Evolutionary conservation across 441 rosid genomes (phyloP), one percentile per base, ranked within the genome.

Genomic region (Pelargonium fulgidum): DNA sequence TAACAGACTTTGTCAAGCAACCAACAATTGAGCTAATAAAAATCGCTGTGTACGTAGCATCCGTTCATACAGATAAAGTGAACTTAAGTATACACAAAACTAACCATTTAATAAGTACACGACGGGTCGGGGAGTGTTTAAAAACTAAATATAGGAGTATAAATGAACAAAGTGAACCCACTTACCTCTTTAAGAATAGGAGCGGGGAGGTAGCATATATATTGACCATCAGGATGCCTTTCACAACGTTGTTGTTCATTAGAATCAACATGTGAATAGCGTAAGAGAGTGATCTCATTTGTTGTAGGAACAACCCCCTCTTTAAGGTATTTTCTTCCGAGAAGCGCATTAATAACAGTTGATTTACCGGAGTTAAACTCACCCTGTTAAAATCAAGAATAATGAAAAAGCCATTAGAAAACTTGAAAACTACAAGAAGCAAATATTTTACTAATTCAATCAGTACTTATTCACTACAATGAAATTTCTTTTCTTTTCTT

Each of bases 281-380:
- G 73, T 71, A 91, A 83, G 75, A 88, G 90, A 58, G 97, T 91
- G 79, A 91, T 91, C 83, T 90, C 97, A 61, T 91, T 94, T 72
- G 96, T 94, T 16, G 97, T 94, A 70, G 97, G 99, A 77, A 91
- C 79, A 79, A 94, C 97, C 22, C 96, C 97, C 67, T 87, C 96
- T 71, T 85, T 90, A 65, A 94, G 93, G 58, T 89, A 94, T 75
- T 92, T 85, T 82, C 89, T 75, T 73, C 99, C 97, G 68, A 94
- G 96, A 77, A 94, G 89, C n/a, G 99, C 96, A 79, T 91, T 93
- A 70, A 91, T 91, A 72, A 93, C 93, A 16, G 90, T 84, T 65
- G 99, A 90, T 85, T 94, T 94, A 41, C 99, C 99, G 14, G 99
- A 90, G 80, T 91, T 94, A 70, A 88, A 91, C 69, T 94, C 99